Evolutionary conservation across 169 alveolate species (phyloP).

Genomic region (Cryptosporidium canis): DNA sequence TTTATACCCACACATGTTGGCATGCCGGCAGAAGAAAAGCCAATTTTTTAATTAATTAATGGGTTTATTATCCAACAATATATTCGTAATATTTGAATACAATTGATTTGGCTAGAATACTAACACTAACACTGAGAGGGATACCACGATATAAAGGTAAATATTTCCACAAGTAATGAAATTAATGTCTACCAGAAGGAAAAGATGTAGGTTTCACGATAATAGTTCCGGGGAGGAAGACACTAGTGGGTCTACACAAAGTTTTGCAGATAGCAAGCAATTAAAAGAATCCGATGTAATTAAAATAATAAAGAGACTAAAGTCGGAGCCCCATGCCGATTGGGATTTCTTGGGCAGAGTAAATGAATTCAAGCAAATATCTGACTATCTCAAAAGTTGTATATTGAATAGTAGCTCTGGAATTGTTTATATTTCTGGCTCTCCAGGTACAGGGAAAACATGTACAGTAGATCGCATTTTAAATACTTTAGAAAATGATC

Average conservation of each 20-base stretch:
- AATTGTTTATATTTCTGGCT: conserved; percentile 44
- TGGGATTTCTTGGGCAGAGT: conserved; percentile 34
- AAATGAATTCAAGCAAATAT: conserved; percentile 26
- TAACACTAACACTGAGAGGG: no score
- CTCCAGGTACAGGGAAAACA: conserved; percentile 72
- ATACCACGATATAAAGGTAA: no score
- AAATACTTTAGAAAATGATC: conserved; percentile 7
- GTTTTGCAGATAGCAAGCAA: neutral
- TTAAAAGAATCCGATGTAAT: neutral
- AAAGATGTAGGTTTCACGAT: neutral
- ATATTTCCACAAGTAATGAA: no score
- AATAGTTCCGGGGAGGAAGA: neutral
- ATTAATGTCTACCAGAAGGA: neutral
- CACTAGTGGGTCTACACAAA: neutral
- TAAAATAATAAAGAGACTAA: conserved; percentile 28
- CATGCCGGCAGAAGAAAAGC: conserved; percentile 55
- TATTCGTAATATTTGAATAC: no score
- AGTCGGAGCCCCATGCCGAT: conserved; percentile 17
- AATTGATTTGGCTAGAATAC: no score
- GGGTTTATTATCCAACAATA: no score
- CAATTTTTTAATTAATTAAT: no score
- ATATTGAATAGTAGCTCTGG: neutral
- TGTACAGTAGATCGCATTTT: conserved; percentile 25
- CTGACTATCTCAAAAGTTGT: neutral
- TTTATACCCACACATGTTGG: conserved; percentile 51